Base-by-base conservation (phyloP, 2,329 filamentous ascomycete species). In the Aspergillus versicolor region DNA sequence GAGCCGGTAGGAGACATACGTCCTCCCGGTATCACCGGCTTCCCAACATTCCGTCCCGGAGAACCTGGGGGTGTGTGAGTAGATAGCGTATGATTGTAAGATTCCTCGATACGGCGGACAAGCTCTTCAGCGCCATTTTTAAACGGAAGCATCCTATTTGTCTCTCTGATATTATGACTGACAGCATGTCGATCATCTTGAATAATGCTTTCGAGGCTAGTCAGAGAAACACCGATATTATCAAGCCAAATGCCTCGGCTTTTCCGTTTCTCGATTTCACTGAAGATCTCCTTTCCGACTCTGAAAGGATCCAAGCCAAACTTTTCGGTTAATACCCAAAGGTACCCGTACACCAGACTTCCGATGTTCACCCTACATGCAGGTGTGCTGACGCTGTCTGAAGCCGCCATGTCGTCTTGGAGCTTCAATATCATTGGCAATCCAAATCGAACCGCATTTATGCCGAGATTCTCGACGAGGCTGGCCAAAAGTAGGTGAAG, bases 371-470 rank as follows among this genome's bases (percentile, higher is more conserved):
- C 84, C 69, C 93, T 94, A 30, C 88, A 83, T 42, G 85, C 73
- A 0, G 88, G 85, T 1, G 70, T 67, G 30, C 61, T 61, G 27
- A 72, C 45, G 15, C 62, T 61, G 7, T 68, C 62, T 17, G 62
- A 65, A 9, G 69, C 73, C 5, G 69, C 63, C 48, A 94, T 89
- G 61, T 94, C 91, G 67, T 96, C 91, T 71, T 97, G 92, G 1
- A 97, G 81, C 45, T 89, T 85, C 72, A 95, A 86, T 11, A 96
- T 83, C 92, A 97, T 96, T 2, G 92, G 91, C 38, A 97, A 75
- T 0, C 92, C 91, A 65, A 84, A 88, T 57, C 88, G 84, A 5
- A 84, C 84, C 15, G 91, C 89, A 70, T 97, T 96, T 50, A 96
- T 85, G 4, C 93, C 92, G 1, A 97, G 81, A 56, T 86, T 87